Evolutionary conservation across 371 early-diverging fungal species (phyloP).

Genomic region (Mortierella sp.): DNA sequence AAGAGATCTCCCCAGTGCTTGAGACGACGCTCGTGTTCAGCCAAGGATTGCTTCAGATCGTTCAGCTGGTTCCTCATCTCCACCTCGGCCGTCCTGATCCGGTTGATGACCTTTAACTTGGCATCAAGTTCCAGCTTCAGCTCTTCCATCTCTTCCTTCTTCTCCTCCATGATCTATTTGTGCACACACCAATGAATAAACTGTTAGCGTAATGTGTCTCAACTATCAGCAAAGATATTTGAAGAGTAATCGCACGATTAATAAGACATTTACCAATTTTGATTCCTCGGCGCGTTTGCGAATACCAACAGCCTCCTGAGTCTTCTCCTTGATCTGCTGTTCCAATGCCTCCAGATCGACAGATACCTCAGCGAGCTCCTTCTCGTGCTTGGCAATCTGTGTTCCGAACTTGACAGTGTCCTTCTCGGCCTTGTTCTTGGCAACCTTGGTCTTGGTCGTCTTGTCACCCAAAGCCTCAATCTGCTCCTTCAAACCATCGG

Average conservation of each 20-base stretch:
- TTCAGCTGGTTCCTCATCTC: constrained; percentile 75
- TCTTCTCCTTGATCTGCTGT: constrained; percentile 65
- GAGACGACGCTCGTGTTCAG: constrained; percentile 66
- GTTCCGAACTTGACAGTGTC: constrained; percentile 75
- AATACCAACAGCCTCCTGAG: constrained; percentile 65
- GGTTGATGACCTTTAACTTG: constrained; percentile 72
- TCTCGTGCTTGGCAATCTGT: constrained; percentile 75
- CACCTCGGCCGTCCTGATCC: constrained; percentile 75
- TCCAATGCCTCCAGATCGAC: constrained; percentile 71
- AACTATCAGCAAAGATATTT: background rate
- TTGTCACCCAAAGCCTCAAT: constrained; percentile 74
- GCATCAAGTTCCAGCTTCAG: constrained; percentile 78
- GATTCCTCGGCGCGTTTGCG: constrained; percentile 66
- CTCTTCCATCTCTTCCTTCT: constrained; percentile 74
- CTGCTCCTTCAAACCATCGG: constrained; percentile 85
- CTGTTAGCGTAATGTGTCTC: background rate
- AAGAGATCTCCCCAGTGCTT: constrained; percentile 68
- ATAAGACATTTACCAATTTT: constrained; percentile 60
- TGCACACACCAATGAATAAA: constrained; percentile 8
- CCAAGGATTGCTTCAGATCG: constrained; percentile 65
- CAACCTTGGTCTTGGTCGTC: constrained; percentile 77
- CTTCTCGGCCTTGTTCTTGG: constrained; percentile 83
- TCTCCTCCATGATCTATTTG: constrained; percentile 75
- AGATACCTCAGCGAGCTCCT: constrained; percentile 74
- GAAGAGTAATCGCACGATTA: background rate